Conservation (phyloP, 441 rosid genomes). For the Populus tomentosa region DNA sequence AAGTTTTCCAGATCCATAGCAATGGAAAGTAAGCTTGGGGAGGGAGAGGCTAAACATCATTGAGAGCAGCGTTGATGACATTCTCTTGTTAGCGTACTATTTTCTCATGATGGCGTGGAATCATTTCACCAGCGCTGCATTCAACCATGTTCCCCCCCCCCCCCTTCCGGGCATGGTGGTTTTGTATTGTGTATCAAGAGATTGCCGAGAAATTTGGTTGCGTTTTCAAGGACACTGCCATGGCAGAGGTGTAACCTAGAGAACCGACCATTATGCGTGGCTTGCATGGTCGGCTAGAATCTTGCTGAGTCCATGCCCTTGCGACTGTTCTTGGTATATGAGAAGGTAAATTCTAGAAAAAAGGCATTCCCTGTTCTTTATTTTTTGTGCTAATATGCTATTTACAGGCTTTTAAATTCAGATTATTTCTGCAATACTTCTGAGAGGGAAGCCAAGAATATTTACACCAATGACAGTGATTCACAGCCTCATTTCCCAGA, state of each 20-base stretch:
- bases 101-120: neutral
- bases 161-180: constrained; percentile 5
- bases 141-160: constrained; percentile 45
- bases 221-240: neutral
- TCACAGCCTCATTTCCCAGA: neutral
- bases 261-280: neutral
- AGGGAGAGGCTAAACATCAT: constrained; percentile 26
- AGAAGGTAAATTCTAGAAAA: neutral
- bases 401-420: neutral
- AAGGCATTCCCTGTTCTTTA: neutral
- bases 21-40: neutral
- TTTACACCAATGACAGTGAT: neutral
- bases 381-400: neutral
- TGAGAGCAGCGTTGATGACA: constrained; percentile 75
- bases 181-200: neutral
- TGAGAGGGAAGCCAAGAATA: too few relatives aligned
- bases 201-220: neutral
- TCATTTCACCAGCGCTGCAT: constrained; percentile 39
- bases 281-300: neutral
- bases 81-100: neutral
- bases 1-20: neutral
- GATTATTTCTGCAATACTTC: neutral
- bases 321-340: neutral
- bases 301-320: neutral
- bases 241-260: neutral